These are phyloP conservation scores for Globisporangium emineosum DNA, from an alignment of 352 stramenopile species.

Conservation along the genomic window DNA sequence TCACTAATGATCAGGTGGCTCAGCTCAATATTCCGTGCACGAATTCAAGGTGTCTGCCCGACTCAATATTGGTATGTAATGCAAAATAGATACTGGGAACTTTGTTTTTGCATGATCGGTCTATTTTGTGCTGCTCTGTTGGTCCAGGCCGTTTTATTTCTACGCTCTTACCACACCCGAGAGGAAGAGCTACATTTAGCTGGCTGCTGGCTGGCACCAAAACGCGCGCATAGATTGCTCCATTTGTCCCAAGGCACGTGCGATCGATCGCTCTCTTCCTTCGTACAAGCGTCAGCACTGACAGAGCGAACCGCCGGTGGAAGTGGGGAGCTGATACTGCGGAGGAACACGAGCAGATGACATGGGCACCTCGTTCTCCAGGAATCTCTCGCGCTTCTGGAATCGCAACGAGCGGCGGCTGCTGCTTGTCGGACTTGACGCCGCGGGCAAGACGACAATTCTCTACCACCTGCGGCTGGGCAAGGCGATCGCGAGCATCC, in stretches of 20 bases:
- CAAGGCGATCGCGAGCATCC: slow-evolving; percentile 77
- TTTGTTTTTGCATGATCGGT: not conserved
- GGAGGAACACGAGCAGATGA: slow-evolving; percentile 23
- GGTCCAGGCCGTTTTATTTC: slow-evolving; percentile 7
- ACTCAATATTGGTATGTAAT: slow-evolving; percentile 10
- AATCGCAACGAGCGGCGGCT: slow-evolving; percentile 75
- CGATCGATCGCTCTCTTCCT: no score
- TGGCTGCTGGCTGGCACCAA: not conserved
- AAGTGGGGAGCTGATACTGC: not conserved
- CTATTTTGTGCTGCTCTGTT: slow-evolving; percentile 2
- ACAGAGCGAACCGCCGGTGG: not conserved
- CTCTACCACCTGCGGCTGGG: slow-evolving; percentile 75
- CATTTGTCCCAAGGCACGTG: not conserved
- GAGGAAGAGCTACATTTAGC: slow-evolving; percentile 5
- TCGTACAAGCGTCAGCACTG: no score
- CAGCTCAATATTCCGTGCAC: not conserved
- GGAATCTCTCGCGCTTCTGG: slow-evolving; percentile 64
- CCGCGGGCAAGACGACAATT: slow-evolving; percentile 79
- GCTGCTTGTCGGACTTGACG: slow-evolving; percentile 73
- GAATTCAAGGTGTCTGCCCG: not conserved
- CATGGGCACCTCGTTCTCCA: slow-evolving; percentile 74
- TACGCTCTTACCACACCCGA: slow-evolving; percentile 4
- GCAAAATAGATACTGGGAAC: not conserved
- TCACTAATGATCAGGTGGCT: not conserved
- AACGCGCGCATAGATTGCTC: not conserved